Evolutionary conservation across 352 stramenopile species (phyloP).

Genomic region (Thraustochytrium striatum): DNA sequence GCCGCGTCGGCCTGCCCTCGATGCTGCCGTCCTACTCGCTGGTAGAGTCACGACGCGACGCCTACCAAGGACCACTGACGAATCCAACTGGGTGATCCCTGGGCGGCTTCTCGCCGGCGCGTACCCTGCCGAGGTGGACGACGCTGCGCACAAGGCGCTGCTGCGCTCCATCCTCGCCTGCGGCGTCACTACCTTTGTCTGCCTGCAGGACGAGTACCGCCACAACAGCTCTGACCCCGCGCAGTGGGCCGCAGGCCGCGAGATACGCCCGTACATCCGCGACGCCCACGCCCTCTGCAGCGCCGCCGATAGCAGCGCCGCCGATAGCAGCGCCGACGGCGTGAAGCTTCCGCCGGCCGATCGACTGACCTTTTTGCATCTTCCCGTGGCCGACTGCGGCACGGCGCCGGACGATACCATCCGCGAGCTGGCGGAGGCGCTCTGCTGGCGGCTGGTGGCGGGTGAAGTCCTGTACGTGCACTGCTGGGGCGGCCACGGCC

Average conservation of each 20-base stretch:
- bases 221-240: conserved; percentile 52
- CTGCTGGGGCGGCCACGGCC: conserved; percentile 64
- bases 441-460: conserved; percentile 50
- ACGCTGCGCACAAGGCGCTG: conserved; percentile 54
- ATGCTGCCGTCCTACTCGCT: conserved; percentile 49
- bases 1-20: conserved; percentile 37
- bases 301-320: background rate
- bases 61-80: conserved; percentile 61
- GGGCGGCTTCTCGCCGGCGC: conserved; percentile 59
- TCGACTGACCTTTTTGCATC: conserved; percentile 57
- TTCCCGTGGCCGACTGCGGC: conserved; percentile 60
- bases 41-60: conserved; percentile 47
- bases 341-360: background rate
- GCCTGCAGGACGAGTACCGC: conserved; percentile 60
- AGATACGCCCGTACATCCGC: conserved; percentile 58
- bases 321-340: background rate
- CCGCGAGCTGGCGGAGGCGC: conserved; percentile 49
- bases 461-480: conserved; percentile 62
- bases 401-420: conserved; percentile 50
- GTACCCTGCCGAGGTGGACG: conserved; percentile 60
- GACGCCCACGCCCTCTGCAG: conserved; percentile 55
- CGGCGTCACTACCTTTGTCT: conserved; percentile 63
- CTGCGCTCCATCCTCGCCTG: conserved; percentile 54
- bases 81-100: conserved; percentile 65
- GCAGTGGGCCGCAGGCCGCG: conserved; percentile 54